These are phyloP conservation scores for Aechmea fasciata DNA, from an alignment of 176 grass and related monocot genomes.

Conservation along the genomic window DNA sequence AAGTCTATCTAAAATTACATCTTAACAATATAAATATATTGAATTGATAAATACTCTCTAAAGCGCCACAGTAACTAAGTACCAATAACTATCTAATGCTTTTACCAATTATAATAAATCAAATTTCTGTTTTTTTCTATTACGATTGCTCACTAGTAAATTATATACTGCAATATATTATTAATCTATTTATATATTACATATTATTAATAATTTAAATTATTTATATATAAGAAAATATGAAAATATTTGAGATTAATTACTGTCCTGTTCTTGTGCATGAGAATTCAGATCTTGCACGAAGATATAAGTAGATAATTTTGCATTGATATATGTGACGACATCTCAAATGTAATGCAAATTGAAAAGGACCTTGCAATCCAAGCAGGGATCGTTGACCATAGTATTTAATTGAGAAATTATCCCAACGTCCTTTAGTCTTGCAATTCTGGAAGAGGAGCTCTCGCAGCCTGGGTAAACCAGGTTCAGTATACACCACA, in stretches of 20 bases:
- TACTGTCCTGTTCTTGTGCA: neutral
- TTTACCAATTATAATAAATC: too few species aligned
- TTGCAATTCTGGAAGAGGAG: slow-evolving; percentile 38
- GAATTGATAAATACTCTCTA: too few species aligned
- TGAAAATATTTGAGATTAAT: neutral
- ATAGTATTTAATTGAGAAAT: slow-evolving; percentile 80
- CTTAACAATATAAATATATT: too few species aligned
- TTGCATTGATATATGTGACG: slow-evolving; percentile 1
- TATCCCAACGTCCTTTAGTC: slow-evolving; percentile 61
- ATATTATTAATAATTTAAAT: too few species aligned
- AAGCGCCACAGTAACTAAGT: too few species aligned
- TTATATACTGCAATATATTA: too few species aligned
- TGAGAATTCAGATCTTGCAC: neutral
- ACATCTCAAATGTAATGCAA: slow-evolving; percentile 5
- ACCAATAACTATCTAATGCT: too few species aligned
- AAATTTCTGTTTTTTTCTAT: too few species aligned
- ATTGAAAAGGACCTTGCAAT: slow-evolving; percentile 71
- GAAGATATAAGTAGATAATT: slow-evolving; percentile 3
- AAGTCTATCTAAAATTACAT: too few species aligned
- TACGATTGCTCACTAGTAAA: too few species aligned
- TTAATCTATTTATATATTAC: too few species aligned
- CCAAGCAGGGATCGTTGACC: slow-evolving; percentile 75
- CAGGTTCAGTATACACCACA: slow-evolving; percentile 88
- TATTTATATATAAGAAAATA: too few species aligned
- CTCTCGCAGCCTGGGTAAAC: slow-evolving; percentile 42